phyloP scores from a whole-genome alignment of 2,329 filamentous ascomycete genomes.

The Botrytis fragariae region DNA sequence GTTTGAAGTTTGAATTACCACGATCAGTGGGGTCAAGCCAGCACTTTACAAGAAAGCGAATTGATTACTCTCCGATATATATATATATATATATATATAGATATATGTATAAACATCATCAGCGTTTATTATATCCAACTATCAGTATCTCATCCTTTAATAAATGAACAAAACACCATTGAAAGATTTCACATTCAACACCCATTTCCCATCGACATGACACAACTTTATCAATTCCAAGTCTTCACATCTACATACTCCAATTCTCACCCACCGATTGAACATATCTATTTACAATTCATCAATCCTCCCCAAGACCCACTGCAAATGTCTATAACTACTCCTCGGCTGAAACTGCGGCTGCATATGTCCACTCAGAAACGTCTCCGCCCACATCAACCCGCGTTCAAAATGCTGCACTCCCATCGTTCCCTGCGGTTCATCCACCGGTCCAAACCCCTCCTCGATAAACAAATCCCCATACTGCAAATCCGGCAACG shows the following conservation, averaged over 20 bases:
- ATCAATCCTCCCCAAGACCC: background rate
- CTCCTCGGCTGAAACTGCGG: background rate
- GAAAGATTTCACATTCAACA: background rate
- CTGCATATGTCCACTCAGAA: slow-evolving; percentile 28
- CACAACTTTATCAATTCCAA: background rate
- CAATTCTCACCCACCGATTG: background rate
- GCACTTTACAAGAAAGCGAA: too few relatives aligned
- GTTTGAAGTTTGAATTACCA: too few relatives aligned
- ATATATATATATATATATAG: too few relatives aligned
- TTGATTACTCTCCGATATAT: too few relatives aligned
- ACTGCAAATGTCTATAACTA: background rate
- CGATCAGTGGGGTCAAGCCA: too few relatives aligned
- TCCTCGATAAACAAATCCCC: slow-evolving; percentile 1
- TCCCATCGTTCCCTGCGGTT: slow-evolving; percentile 47
- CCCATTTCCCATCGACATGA: background rate
- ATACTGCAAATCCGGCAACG: background rate
- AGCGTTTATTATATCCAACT: too few relatives aligned
- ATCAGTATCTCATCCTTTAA: too few relatives aligned
- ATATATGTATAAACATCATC: too few relatives aligned
- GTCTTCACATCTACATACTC: background rate
- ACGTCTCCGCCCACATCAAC: slow-evolving; percentile 41
- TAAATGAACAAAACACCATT: too few relatives aligned
- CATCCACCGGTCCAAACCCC: slow-evolving; percentile 47
- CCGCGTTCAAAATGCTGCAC: slow-evolving; percentile 41
- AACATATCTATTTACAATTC: background rate